Evolutionary conservation across 371 early-diverging fungal genomes (phyloP).

Genomic region (Mucor sp.): DNA sequence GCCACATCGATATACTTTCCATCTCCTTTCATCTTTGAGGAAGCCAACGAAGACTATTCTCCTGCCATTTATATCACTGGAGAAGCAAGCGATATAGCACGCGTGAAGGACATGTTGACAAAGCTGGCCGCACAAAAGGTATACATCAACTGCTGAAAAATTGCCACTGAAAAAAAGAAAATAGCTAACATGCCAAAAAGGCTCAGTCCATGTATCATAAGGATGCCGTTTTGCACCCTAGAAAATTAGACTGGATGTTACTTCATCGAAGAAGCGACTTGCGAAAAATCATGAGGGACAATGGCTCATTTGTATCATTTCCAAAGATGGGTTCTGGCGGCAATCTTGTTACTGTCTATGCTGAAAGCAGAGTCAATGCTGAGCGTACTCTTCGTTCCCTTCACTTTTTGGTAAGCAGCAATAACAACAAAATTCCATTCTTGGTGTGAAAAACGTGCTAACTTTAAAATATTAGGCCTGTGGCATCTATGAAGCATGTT

Average conservation of each 20-base stretch:
- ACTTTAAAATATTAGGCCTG: slow-evolving; percentile 42
- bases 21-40: slow-evolving; percentile 50
- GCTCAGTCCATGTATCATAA: slow-evolving; percentile 59
- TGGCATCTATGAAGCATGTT: slow-evolving; percentile 59
- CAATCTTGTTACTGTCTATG: slow-evolving; percentile 61
- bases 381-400: slow-evolving; percentile 74
- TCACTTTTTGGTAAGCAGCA: slow-evolving; percentile 35
- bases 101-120: slow-evolving; percentile 35
- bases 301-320: slow-evolving; percentile 45
- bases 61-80: slow-evolving; percentile 43
- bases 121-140: slow-evolving; percentile 43
- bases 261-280: slow-evolving; percentile 64
- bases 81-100: slow-evolving; percentile 21
- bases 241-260: slow-evolving; percentile 83
- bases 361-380: slow-evolving; percentile 73
- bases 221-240: slow-evolving; percentile 47
- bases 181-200: slow-evolving; percentile 18
- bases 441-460: slow-evolving; percentile 11
- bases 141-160: neutral
- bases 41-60: slow-evolving; percentile 14
- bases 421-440: slow-evolving; percentile 2
- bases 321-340: slow-evolving; percentile 54
- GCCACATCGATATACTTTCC: slow-evolving; percentile 70
- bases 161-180: neutral
- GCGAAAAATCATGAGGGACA: slow-evolving; percentile 75